phyloP scores from a whole-genome alignment of 805 yeast genomes.

The Ogataea polymorpha region DNA sequence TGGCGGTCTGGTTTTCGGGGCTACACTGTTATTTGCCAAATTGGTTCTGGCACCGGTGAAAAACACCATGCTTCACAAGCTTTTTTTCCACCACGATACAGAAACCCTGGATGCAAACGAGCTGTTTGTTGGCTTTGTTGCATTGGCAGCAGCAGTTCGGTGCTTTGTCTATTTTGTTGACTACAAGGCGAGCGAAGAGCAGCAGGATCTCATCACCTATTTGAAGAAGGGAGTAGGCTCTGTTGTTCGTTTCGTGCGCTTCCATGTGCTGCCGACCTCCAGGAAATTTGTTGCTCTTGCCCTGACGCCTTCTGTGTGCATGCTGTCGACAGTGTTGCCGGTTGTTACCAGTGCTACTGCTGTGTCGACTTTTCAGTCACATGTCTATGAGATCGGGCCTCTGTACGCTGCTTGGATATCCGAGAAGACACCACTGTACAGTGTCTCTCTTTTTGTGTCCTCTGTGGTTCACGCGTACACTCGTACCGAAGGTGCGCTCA shows the following conservation, averaged over 20 bases:
- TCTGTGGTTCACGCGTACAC: neutral
- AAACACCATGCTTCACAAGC: no score
- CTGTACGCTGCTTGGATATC: neutral
- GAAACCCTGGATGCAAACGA: neutral
- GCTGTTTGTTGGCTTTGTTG: neutral
- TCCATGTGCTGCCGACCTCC: neutral
- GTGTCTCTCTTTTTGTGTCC: neutral
- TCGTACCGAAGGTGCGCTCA: neutral
- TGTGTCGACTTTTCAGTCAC: neutral
- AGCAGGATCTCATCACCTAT: neutral
- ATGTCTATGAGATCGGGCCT: neutral
- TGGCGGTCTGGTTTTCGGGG: conserved; percentile 23
- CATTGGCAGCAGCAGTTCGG: neutral
- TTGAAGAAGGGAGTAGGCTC: neutral
- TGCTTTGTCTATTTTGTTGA: neutral
- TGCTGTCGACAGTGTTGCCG: neutral
- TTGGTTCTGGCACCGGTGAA: no score
- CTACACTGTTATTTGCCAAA: neutral
- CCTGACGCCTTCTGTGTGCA: neutral
- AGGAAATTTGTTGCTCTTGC: neutral
- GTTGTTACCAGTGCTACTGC: neutral
- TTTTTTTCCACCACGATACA: no score
- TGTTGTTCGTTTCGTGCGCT: neutral
- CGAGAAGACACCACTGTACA: neutral
- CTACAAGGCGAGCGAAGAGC: neutral